phyloP scores from a whole-genome alignment of 78 protist species.

The Dictyostelium citrinum region DNA sequence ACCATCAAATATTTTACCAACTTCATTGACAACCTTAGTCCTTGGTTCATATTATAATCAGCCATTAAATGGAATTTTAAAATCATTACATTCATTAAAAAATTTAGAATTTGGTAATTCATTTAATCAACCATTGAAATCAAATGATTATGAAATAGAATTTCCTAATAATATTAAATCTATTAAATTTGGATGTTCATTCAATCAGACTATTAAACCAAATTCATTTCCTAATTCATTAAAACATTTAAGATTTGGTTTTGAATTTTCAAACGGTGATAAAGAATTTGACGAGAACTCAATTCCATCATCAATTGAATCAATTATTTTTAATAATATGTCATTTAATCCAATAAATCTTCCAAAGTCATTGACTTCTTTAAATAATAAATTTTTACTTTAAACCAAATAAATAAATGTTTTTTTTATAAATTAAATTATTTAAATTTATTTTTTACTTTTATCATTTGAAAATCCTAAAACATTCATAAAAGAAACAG shows the following conservation, averaged over 20 bases:
- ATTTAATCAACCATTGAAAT: not conserved
- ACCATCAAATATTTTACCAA: not conserved
- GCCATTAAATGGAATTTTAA: not conserved
- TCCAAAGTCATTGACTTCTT: not conserved
- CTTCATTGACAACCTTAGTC: not conserved
- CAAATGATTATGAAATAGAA: not conserved
- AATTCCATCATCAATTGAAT: not conserved
- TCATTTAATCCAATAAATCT: not conserved
- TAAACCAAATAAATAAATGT: not conserved
- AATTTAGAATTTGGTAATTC: not conserved
- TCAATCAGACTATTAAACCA: not conserved
- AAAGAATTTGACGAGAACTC: not conserved
- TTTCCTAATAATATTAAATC: not conserved
- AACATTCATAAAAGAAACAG: slow-evolving; percentile 54
- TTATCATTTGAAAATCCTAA: slow-evolving; percentile 29
- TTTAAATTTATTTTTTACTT: not conserved
- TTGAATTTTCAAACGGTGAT: not conserved
- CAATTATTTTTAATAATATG: not conserved
- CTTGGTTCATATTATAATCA: not conserved
- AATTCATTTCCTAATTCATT: not conserved
- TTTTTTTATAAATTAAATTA: not conserved
- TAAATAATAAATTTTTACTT: not conserved
- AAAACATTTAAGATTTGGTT: not conserved
- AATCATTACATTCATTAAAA: not conserved
- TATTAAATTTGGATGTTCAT: not conserved